A percentile compares a stretch with the other conserved stretches of the same genome.
Conservation (phyloP, 495 filamentous ascomycete species). For the Podospora pseudoanserina region DNA sequence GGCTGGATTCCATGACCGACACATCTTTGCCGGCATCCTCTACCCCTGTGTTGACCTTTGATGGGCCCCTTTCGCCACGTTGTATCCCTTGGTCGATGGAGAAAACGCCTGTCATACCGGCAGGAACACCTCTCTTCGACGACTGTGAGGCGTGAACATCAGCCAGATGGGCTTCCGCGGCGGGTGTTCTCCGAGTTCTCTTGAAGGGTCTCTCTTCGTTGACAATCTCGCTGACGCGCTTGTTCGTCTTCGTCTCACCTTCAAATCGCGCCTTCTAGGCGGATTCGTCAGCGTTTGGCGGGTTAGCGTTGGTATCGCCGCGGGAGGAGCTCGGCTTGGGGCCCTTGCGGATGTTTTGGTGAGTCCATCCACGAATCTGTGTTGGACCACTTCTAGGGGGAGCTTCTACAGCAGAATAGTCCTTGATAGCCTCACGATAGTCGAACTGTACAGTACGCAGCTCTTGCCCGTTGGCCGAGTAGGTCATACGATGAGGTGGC, state of each 20-base stretch:
- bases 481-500: slow-evolving; percentile 41
- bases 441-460: slow-evolving; percentile 48
- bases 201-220: neutral
- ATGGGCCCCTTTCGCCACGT: neutral
- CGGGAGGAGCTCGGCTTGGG: slow-evolving; percentile 9
- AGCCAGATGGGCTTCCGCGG: neutral
- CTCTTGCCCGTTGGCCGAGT: slow-evolving; percentile 39
- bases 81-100: neutral
- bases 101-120: neutral
- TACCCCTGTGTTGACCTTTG: neutral
- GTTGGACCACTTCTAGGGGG: slow-evolving; percentile 45
- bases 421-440: slow-evolving; percentile 46
- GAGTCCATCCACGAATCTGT: slow-evolving; percentile 49
- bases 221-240: neutral
- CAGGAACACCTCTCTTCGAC: neutral
- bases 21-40: too few species aligned
- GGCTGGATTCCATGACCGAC: neutral
- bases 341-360: slow-evolving; percentile 39
- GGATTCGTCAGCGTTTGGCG: slow-evolving; percentile 3
- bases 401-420: slow-evolving; percentile 42
- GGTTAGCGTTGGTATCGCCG: neutral
- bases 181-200: neutral
- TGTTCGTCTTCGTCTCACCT: neutral
- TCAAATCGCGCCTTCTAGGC: neutral
- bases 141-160: neutral